Percentiles rank a stretch among this genome's conserved stretches.
phyloP scores from a whole-genome alignment of 2,329 filamentous ascomycete species.

The Cladosporium colombiae region DNA sequence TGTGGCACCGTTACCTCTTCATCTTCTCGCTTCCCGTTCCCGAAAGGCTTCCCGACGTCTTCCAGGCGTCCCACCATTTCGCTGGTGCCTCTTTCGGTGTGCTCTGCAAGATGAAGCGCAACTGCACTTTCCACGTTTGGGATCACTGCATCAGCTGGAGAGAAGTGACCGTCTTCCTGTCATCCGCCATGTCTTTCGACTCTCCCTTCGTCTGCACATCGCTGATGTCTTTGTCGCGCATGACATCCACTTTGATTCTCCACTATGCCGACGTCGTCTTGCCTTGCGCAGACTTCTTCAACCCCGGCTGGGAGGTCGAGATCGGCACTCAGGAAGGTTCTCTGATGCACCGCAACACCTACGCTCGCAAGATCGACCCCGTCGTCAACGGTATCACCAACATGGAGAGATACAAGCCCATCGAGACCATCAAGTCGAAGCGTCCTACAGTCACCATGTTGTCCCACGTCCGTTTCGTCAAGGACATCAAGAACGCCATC shows the following conservation, averaged over 20 bases:
- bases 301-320: slow-evolving; percentile 60
- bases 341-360: slow-evolving; percentile 54
- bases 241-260: slow-evolving; percentile 28
- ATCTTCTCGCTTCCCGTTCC: slow-evolving; percentile 61
- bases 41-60: slow-evolving; percentile 59
- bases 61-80: slow-evolving; percentile 64
- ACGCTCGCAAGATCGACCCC: slow-evolving; percentile 58
- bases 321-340: slow-evolving; percentile 56
- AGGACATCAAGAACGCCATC: slow-evolving; percentile 62
- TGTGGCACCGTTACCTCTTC: slow-evolving; percentile 52
- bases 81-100: slow-evolving; percentile 63
- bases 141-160: slow-evolving; percentile 65
- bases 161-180: slow-evolving; percentile 51
- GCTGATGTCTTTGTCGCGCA: slow-evolving; percentile 27
- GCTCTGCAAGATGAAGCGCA: slow-evolving; percentile 61
- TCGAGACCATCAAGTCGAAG: slow-evolving; percentile 53
- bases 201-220: slow-evolving; percentile 27
- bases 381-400: slow-evolving; percentile 62
- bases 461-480: slow-evolving; percentile 56
- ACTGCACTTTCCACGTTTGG: slow-evolving; percentile 63
- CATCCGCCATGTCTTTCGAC: slow-evolving; percentile 24
- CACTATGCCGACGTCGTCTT: slow-evolving; percentile 57
- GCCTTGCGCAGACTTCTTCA: slow-evolving; percentile 60
- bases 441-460: slow-evolving; percentile 62
- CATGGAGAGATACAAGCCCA: slow-evolving; percentile 59